Conservation (phyloP, 331 rosid species). For the Arachis monticola region DNA sequence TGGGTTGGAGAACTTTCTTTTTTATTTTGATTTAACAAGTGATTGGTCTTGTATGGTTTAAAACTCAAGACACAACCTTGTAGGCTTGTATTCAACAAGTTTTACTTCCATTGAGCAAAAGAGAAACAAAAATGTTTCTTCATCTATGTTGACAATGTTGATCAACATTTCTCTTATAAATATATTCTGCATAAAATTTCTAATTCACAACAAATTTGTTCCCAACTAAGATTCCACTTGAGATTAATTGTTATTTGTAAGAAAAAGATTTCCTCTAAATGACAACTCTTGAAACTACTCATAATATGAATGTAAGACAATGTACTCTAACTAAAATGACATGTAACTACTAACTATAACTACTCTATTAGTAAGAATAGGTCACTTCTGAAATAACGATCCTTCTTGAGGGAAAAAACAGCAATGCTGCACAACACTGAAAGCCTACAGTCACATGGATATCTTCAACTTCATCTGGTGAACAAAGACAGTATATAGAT, state of each 20-base stretch:
- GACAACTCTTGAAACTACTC: not conserved
- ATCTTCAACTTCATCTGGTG: slow-evolving; percentile 1
- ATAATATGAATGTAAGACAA: slow-evolving; percentile 32
- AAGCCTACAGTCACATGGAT: not conserved
- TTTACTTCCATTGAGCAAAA: not conserved
- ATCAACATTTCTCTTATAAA: slow-evolving; percentile 5
- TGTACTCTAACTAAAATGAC: not conserved
- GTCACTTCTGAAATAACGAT: slow-evolving; percentile 1
- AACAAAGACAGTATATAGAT: not conserved
- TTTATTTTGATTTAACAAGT: slow-evolving; percentile 28
- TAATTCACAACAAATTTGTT: slow-evolving; percentile 2
- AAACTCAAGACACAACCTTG: slow-evolving; percentile 38
- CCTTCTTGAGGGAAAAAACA: not conserved
- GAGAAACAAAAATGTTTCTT: not conserved
- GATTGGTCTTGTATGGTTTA: slow-evolving; percentile 35
- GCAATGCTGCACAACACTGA: not conserved
- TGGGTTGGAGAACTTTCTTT: slow-evolving; percentile 30
- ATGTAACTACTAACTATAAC: slow-evolving; percentile 5
- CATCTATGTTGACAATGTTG: slow-evolving; percentile 1
- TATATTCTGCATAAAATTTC: slow-evolving; percentile 3
- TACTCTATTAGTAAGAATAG: slow-evolving; percentile 14
- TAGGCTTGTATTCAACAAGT: slow-evolving; percentile 28
- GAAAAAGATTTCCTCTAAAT: slow-evolving; percentile 7
- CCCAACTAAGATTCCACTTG: slow-evolving; percentile 1
- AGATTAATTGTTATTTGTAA: slow-evolving; percentile 8